phyloP scores from a whole-genome alignment of 192 early-diverging fungal genomes.

The Kappamyces sp. region DNA sequence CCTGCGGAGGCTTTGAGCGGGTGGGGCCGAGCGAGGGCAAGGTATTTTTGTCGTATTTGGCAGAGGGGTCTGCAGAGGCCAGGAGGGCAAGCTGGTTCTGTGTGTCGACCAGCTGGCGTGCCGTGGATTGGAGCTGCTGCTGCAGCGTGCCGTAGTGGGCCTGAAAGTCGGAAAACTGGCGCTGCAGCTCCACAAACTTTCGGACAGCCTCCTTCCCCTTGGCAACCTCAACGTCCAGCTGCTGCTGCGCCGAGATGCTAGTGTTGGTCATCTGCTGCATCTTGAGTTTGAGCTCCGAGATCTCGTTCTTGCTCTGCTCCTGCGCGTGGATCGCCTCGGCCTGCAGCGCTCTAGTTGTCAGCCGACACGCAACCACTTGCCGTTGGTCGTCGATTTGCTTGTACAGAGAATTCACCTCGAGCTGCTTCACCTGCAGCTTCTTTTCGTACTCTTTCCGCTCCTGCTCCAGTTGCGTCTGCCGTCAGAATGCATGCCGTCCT shows the following conservation, averaged over 20 bases:
- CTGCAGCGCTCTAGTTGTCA: not conserved
- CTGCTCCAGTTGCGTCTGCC: not conserved
- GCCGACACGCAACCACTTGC: slow-evolving; percentile 1
- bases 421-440: not conserved
- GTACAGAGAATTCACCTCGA: slow-evolving; percentile 9
- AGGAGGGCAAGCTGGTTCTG: not conserved
- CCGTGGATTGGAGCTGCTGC: not conserved
- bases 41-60: no score
- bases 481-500: not conserved
- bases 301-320: slow-evolving; percentile 4
- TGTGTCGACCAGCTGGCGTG: not conserved
- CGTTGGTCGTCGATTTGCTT: slow-evolving; percentile 7
- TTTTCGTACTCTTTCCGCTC: slow-evolving; percentile 5
- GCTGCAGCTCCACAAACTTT: slow-evolving; percentile 5
- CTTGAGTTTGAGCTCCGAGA: not conserved
- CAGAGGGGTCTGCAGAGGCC: no score
- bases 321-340: not conserved
- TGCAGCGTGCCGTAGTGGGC: not conserved
- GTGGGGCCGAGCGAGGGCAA: not conserved
- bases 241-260: not conserved
- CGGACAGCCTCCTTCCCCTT: slow-evolving; percentile 2
- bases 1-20: slow-evolving; percentile 9
- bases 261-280: slow-evolving; percentile 5
- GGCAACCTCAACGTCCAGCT: not conserved
- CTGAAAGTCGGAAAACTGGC: not conserved